phyloP scores from a whole-genome alignment of 805 yeast species.

The Kuraishia capsulata region DNA sequence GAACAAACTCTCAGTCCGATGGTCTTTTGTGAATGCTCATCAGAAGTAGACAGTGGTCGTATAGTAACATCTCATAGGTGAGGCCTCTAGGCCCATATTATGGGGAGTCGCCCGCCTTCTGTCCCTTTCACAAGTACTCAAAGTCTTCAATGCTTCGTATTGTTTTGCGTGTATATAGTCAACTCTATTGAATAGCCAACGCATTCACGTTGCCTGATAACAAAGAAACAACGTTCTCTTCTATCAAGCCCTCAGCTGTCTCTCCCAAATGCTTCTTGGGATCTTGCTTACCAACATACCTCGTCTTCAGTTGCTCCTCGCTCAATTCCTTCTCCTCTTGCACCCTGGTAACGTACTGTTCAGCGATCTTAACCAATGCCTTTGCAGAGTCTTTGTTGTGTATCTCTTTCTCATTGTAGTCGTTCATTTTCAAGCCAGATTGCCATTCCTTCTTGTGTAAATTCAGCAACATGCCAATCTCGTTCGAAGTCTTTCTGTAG shows the following conservation, averaged over 20 bases:
- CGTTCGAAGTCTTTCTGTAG: slow-evolving; percentile 85
- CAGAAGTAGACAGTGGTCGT: too few relatives aligned
- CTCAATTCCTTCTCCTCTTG: slow-evolving; percentile 84
- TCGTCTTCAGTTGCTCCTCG: slow-evolving; percentile 84
- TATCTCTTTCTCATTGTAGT: slow-evolving; percentile 71
- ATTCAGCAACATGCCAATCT: slow-evolving; percentile 88
- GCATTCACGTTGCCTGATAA: slow-evolving; percentile 86
- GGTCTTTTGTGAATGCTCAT: too few relatives aligned
- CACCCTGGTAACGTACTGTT: slow-evolving; percentile 81
- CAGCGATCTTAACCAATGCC: slow-evolving; percentile 82
- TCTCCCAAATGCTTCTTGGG: slow-evolving; percentile 95
- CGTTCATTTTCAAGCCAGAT: slow-evolving; percentile 71
- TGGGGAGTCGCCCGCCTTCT: too few relatives aligned
- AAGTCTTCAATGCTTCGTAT: background rate
- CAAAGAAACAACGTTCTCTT: slow-evolving; percentile 82
- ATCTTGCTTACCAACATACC: slow-evolving; percentile 97
- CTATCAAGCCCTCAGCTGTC: slow-evolving; percentile 78
- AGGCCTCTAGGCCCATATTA: too few relatives aligned
- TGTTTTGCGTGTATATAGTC: too few relatives aligned
- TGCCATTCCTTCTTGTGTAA: slow-evolving; percentile 96
- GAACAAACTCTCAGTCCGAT: too few relatives aligned
- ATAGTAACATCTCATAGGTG: background rate
- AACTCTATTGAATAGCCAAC: slow-evolving; percentile 77
- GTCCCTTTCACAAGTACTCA: too few relatives aligned
- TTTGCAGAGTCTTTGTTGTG: slow-evolving; percentile 65